A percentile compares a stretch with the other conserved stretches of the same genome.
Evolutionary conservation across 2,329 filamentous ascomycete genomes (phyloP).

Genomic region (Xenoacremonium recifei): DNA sequence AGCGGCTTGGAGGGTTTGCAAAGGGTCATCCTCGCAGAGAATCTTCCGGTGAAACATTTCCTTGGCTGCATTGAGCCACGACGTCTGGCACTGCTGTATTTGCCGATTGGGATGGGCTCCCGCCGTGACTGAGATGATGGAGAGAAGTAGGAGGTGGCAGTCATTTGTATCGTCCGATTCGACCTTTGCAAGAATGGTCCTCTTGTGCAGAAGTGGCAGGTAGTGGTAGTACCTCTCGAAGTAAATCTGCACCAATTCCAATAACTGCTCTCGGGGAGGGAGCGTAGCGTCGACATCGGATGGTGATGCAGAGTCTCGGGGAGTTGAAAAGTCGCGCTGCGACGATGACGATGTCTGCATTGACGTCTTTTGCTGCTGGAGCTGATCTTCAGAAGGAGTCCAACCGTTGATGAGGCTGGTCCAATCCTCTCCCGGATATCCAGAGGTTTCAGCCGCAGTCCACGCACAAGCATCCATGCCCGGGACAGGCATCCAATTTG

Average conservation of each 20-base stretch:
- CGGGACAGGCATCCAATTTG: constrained; percentile 2
- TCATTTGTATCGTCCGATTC: neutral
- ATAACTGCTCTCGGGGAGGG: constrained; percentile 8
- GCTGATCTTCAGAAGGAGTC: neutral
- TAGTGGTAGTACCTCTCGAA: constrained; percentile 20
- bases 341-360: neutral
- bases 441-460: neutral
- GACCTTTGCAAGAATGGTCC: constrained; percentile 2
- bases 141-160: constrained; percentile 8
- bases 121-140: constrained; percentile 19
- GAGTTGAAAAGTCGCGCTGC: neutral
- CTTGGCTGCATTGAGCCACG: constrained; percentile 19
- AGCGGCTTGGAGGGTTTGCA: constrained; percentile 20
- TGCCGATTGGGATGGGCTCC: constrained; percentile 14
- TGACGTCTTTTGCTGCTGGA: neutral
- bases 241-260: constrained; percentile 19
- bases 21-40: constrained; percentile 9
- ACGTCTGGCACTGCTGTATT: constrained; percentile 13
- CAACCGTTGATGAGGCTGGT: neutral
- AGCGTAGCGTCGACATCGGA: neutral
- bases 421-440: neutral
- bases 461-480: neutral
- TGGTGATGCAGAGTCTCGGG: neutral
- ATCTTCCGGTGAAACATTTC: constrained; percentile 12
- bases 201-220: constrained; percentile 20